Evolutionary conservation across 2,329 filamentous ascomycete species (phyloP), one percentile per base, ranked within the genome.

Genomic region (Talaromyces albobiverticillius): DNA sequence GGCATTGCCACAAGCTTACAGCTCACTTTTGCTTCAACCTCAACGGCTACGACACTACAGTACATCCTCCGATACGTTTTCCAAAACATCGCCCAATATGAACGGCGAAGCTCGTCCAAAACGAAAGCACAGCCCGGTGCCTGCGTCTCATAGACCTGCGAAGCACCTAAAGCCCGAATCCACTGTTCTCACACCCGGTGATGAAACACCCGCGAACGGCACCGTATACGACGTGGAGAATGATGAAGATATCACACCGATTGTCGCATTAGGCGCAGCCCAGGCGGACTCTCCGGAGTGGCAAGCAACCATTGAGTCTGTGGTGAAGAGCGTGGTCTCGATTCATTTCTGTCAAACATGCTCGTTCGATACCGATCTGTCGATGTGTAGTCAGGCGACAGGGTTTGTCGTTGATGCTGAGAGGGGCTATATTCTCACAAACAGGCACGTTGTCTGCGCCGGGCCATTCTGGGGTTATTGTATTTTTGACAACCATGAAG

Each of bases 321-420:
- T 99, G 3, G 92, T 99, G 51, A 86, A 88, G 69, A 96, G 92
- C 63, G 94, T 97, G 16, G 94, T 99, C 47, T 96, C 93, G n/a
- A 97, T 99, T 65, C 89, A 95, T 62, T 99, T 99, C 77, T 97
- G 93, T 71, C 91, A 96, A 79, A 96, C 94, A 0, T 95, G 90
- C 71, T 92, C 93, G 22, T 99, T 99, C 71, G 94, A 99, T 71
- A 97, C 94, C n/a, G 94, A 99, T 64, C 79, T 90, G 25, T 94
- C 94, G 6, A 82, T 95, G 71, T 90, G 90, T 16, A 96, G 91
- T 65, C 94, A 99, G 76, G 94, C 94, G 3, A 99, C 94, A 0
- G 94, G 94, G 7, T 99, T 99, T 68, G 92, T 99, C 14, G 94
- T 99, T 22, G 94, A 99, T 75, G 90, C 94, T 4, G 87, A 96